A percentile compares a stretch with the other conserved stretches of the same genome.
These are phyloP conservation scores for Vinca major DNA, from an alignment of 305 asterid species.

Conservation along the genomic window DNA sequence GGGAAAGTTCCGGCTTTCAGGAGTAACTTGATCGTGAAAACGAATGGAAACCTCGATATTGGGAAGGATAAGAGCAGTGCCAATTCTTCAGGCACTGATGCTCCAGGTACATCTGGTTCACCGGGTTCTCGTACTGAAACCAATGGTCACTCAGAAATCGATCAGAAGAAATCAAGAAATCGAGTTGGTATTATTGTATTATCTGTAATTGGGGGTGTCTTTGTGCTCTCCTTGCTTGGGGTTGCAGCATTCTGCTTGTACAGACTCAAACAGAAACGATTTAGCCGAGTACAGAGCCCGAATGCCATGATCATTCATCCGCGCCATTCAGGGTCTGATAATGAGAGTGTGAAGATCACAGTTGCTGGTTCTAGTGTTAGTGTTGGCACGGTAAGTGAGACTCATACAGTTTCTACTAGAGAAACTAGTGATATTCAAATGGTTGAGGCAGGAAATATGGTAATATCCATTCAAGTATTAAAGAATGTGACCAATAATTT, in stretches of 20 bases:
- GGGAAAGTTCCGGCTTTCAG: slow-evolving; percentile 68
- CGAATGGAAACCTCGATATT: slow-evolving; percentile 56
- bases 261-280: slow-evolving; percentile 53
- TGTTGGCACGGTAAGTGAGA: slow-evolving; percentile 49
- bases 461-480: slow-evolving; percentile 78
- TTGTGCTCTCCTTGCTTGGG: slow-evolving; percentile 50
- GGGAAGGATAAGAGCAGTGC: slow-evolving; percentile 45
- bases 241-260: slow-evolving; percentile 52
- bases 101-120: slow-evolving; percentile 24
- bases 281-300: slow-evolving; percentile 72
- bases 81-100: slow-evolving; percentile 22
- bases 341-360: slow-evolving; percentile 70
- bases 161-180: slow-evolving; percentile 29
- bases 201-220: slow-evolving; percentile 48
- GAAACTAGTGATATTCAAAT: slow-evolving; percentile 60
- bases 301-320: slow-evolving; percentile 72
- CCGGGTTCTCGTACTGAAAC: slow-evolving; percentile 20
- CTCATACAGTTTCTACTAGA: slow-evolving; percentile 40
- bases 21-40: slow-evolving; percentile 41
- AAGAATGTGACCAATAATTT: slow-evolving; percentile 70
- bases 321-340: slow-evolving; percentile 74
- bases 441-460: slow-evolving; percentile 92
- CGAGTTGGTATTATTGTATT: slow-evolving; percentile 43
- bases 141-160: slow-evolving; percentile 10
- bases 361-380: slow-evolving; percentile 81